Conservation (phyloP, 345 rosid species). For the Acer campestre region DNA sequence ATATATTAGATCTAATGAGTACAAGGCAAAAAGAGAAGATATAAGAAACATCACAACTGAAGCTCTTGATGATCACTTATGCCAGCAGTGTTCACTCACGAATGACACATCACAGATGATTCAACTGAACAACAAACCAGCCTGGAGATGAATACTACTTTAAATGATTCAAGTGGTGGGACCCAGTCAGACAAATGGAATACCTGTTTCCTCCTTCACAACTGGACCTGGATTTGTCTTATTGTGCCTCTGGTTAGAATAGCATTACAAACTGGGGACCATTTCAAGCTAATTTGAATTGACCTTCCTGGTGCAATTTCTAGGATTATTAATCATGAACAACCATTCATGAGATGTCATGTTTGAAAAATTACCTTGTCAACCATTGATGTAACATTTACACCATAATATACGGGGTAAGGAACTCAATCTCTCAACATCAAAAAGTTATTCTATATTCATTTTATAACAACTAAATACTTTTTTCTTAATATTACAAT, state of each 20-base stretch:
- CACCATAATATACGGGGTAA: neutral
- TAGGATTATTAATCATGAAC: neutral
- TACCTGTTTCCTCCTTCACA: neutral
- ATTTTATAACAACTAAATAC: neutral
- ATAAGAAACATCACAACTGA: neutral
- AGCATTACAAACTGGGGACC: neutral
- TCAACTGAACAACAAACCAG: neutral
- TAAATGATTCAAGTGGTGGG: neutral
- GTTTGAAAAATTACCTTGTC: neutral
- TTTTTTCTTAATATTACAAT: neutral
- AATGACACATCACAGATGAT: neutral
- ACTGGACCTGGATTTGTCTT: neutral
- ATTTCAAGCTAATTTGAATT: neutral
- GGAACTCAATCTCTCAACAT: neutral
- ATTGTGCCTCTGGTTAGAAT: neutral
- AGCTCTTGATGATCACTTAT: neutral
- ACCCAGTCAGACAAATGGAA: neutral
- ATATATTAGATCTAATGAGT: neutral
- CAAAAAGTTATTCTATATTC: neutral
- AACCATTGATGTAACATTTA: neutral
- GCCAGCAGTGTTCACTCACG: neutral
- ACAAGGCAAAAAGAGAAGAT: neutral
- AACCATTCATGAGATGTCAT: neutral
- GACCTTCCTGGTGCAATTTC: neutral
- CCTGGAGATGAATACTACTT: neutral